phyloP scores from a whole-genome alignment of 495 filamentous ascomycete genomes.

The Paragyromitra xinjiangensis region DNA sequence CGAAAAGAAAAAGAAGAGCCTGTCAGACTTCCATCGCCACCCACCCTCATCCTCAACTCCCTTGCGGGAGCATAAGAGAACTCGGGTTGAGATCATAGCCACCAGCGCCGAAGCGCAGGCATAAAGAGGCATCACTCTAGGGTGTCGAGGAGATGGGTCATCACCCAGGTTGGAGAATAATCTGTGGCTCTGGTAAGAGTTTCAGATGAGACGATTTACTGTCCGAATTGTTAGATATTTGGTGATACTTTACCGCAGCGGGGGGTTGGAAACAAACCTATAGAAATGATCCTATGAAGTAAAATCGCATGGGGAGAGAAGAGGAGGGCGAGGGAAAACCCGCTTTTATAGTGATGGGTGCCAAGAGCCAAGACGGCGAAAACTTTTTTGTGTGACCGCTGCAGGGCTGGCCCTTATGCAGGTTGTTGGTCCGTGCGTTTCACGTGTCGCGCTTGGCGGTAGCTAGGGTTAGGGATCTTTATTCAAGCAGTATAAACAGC shows the following conservation, averaged over 20 bases:
- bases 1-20: conserved; percentile 57
- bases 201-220: conserved; percentile 78
- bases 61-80: conserved; percentile 58
- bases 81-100: conserved; percentile 72
- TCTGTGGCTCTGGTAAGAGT: conserved; percentile 76
- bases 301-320: conserved; percentile 57
- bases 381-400: conserved; percentile 11
- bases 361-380: conserved; percentile 26
- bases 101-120: conserved; percentile 65
- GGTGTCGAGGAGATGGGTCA: conserved; percentile 67
- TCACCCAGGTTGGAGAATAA: conserved; percentile 68
- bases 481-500: neutral
- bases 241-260: neutral
- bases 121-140: conserved; percentile 66
- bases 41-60: conserved; percentile 64
- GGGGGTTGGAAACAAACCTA: conserved; percentile 60
- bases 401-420: conserved; percentile 15
- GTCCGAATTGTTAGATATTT: neutral
- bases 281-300: conserved; percentile 90
- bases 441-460: neutral
- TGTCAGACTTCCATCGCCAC: conserved; percentile 72
- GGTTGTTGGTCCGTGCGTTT: neutral
- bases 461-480: neutral
- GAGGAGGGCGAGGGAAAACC: conserved; percentile 43
- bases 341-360: conserved; percentile 30